Percentiles rank a stretch among this genome's conserved stretches.
These are phyloP conservation scores for Arctium lappa DNA, from an alignment of 129 eudicot genomes.

Conservation along the genomic window DNA sequence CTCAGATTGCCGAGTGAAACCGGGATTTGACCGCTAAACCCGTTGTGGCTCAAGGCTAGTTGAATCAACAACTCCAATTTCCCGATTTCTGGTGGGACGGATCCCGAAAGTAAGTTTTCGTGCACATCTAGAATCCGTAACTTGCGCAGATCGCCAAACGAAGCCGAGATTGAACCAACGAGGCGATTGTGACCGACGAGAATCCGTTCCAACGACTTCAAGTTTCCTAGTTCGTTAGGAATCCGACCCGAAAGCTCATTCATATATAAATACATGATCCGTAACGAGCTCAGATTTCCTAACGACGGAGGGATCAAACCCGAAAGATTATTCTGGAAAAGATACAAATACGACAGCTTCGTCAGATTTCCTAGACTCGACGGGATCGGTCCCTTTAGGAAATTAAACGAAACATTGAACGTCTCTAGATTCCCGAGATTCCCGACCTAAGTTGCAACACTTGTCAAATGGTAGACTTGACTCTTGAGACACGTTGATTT, in stretches of 20 bases:
- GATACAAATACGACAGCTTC: constrained; percentile 20
- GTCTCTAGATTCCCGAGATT: constrained; percentile 13
- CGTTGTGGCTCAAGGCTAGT: constrained; percentile 22
- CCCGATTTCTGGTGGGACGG: constrained; percentile 24
- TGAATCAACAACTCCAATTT: constrained; percentile 19
- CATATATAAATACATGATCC: background rate
- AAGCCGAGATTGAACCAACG: constrained; percentile 33
- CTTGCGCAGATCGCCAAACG: constrained; percentile 30
- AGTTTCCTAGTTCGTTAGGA: constrained; percentile 23
- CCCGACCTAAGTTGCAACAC: background rate
- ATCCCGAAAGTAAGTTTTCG: constrained; percentile 25
- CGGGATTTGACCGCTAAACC: constrained; percentile 21
- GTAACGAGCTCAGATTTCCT: constrained; percentile 27
- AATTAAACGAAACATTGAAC: constrained; percentile 16
- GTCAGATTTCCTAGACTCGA: constrained; percentile 25
- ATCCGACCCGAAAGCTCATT: constrained; percentile 38
- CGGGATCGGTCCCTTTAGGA: constrained; percentile 23
- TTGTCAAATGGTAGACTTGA: no score
- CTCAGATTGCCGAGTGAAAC: constrained; percentile 22
- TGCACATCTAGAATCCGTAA: constrained; percentile 20
- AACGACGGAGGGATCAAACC: constrained; percentile 34
- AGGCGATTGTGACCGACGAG: constrained; percentile 15
- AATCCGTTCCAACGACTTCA: constrained; percentile 8
- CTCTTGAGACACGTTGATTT: background rate
- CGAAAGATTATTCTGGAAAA: constrained; percentile 22